phyloP scores from a whole-genome alignment of 2,329 filamentous ascomycete genomes.

The Colletotrichum sp. region DNA sequence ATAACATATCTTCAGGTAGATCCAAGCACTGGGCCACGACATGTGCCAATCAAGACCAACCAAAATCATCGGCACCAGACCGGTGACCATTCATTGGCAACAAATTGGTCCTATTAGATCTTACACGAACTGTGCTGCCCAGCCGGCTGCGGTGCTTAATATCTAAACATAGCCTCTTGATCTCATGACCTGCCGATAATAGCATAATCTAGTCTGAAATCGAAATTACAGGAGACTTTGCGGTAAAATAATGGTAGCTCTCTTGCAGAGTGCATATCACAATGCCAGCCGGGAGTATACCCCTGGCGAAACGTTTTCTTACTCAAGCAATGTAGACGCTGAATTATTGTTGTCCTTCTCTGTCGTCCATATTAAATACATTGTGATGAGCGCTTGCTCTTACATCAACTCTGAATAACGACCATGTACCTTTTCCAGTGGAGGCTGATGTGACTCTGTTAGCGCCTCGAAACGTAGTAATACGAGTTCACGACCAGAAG shows the following conservation, averaged over 20 bases:
- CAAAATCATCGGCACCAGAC: accelerated
- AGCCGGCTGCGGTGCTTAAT: background rate
- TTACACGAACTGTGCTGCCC: no score
- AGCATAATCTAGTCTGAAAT: background rate
- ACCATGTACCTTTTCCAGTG: no score
- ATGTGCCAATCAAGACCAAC: accelerated
- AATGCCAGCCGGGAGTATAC: background rate
- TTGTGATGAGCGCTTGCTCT: background rate
- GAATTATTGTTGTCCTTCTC: background rate
- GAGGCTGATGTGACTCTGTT: background rate
- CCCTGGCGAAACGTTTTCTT: background rate
- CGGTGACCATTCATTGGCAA: background rate
- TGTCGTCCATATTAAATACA: no score
- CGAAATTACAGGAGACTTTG: background rate
- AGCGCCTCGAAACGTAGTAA: accelerated
- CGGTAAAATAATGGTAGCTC: background rate
- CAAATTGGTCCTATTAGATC: no score
- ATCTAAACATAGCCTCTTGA: background rate
- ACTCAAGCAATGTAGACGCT: background rate
- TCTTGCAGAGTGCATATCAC: no score
- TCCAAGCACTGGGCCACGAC: background rate
- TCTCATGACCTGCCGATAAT: background rate
- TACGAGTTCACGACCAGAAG: background rate
- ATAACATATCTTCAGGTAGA: background rate
- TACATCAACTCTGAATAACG: no score